phyloP scores from a whole-genome alignment of 805 yeast species.

The Candida montana region DNA sequence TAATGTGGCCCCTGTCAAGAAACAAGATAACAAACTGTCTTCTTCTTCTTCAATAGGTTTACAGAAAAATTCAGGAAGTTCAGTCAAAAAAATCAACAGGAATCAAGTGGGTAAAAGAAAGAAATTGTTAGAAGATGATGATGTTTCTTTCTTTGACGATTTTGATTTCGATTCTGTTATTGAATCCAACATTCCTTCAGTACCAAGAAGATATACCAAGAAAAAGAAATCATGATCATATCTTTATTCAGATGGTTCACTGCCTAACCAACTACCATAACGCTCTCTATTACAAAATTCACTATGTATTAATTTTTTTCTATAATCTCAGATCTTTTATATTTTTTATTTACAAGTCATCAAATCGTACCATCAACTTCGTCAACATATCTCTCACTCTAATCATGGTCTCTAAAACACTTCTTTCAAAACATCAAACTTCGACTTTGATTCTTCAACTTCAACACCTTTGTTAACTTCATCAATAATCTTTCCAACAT shows the following conservation, averaged over 20 bases:
- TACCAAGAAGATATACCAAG: slow-evolving; percentile 19
- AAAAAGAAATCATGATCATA: slow-evolving; percentile 19
- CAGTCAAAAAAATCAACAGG: background rate
- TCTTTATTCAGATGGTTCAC: no score
- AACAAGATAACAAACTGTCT: background rate
- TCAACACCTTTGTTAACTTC: slow-evolving; percentile 33
- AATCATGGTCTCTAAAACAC: no score
- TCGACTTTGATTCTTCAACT: background rate
- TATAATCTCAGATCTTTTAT: no score
- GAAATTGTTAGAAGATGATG: slow-evolving; percentile 28
- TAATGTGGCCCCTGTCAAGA: background rate
- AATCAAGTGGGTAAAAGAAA: slow-evolving; percentile 19
- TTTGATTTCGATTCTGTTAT: slow-evolving; percentile 19
- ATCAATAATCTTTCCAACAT: slow-evolving; percentile 47
- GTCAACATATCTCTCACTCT: no score
- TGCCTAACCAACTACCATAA: no score
- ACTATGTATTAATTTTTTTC: no score
- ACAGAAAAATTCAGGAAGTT: background rate
- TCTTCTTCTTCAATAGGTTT: no score
- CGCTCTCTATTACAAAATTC: no score
- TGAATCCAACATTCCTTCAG: slow-evolving; percentile 7
- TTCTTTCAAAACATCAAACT: background rate
- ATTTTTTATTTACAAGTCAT: background rate
- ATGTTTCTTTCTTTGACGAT: slow-evolving; percentile 16
- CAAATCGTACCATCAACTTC: background rate